These are phyloP conservation scores for Scenedesmus sp. DNA, from an alignment of 163 green algal genomes.

Conservation along the genomic window DNA sequence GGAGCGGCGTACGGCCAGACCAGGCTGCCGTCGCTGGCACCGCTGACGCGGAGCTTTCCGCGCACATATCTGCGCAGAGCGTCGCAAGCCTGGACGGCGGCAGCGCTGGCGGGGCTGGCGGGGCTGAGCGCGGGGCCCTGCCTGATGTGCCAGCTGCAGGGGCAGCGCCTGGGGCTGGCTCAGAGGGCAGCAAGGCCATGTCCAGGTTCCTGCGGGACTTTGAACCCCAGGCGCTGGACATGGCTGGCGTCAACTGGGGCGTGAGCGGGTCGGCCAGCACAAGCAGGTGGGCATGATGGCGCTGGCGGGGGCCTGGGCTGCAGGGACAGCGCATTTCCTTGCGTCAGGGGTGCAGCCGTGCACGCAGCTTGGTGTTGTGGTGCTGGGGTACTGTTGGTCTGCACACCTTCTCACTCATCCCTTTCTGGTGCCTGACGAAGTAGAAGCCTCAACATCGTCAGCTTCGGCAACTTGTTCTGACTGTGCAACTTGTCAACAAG, in stretches of 20 bases:
- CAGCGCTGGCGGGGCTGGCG: neutral
- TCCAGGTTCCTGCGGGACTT: constrained; percentile 37
- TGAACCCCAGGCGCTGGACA: constrained; percentile 19
- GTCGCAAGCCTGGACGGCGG: neutral
- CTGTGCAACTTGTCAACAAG: too few species aligned
- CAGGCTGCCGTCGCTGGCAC: neutral
- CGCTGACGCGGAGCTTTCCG: constrained; percentile 26
- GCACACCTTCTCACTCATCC: too few species aligned
- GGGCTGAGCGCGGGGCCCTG: neutral
- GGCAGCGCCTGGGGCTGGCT: neutral
- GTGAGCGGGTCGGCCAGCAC: neutral
- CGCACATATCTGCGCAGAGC: constrained; percentile 9
- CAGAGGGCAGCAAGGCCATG: neutral
- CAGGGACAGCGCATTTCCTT: too few species aligned
- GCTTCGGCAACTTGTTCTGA: too few species aligned
- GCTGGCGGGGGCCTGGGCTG: neutral
- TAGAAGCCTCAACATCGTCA: too few species aligned
- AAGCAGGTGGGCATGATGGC: neutral
- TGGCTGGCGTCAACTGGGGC: neutral
- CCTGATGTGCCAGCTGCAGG: constrained; percentile 19
- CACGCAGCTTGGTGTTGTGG: too few species aligned
- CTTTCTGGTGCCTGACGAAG: too few species aligned
- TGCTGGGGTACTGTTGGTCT: too few species aligned
- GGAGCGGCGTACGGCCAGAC: neutral
- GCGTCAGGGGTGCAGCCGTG: too few species aligned